Base-by-base conservation (phyloP, 1,284 basidiomycete genomes). In the Ustilago curta region DNA sequence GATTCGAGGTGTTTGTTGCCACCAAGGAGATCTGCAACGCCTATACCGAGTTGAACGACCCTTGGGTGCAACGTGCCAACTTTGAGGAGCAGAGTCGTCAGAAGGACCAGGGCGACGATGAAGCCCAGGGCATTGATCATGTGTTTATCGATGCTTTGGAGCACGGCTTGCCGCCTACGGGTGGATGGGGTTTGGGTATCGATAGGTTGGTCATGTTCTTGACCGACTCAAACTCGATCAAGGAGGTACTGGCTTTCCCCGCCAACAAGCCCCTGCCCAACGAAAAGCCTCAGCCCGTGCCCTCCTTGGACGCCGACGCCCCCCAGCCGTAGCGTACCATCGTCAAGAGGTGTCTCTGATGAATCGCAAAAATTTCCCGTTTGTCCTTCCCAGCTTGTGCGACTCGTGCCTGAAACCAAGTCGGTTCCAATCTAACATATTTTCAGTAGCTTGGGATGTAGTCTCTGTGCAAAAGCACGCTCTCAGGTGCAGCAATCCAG, bases 1-100 rank as follows among this genome's bases (percentile, higher is more conserved):
- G 96, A 18, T 99, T 99, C 88, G 96, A 99, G 86, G 94, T 91
- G 8, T 99, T 99, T 89, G 90, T 99, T 88, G 97, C 95, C 53
- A 95, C 94, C 75, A 97, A 97, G 89, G 96, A 98, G 87, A 92
- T 98, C 86, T 81, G 77, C 70, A 83, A 83, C 50, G 81, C 82
- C 7, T 83, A 99, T 86, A 99, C 96, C 43, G 96, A 99, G 89
- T 90, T 99, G 88, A 84, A 84, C 79, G 83, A 85, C 50, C 83
- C 83, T 19, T 85, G 83, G 75, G 95, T 97, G 86, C 96, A 99
- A 87, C 89, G 95, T 25, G 88, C 94, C 81, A 91, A 95, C 79
- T 99, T 99, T 87, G 94, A 97, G 87, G 96, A 99, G 87, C 83
- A 91, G 89, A 88, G 90, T 60, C 89, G 90, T 81, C 96, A 99